These are phyloP conservation scores for Sporothrix humicola DNA, from an alignment of 2,329 filamentous ascomycete species.

Conservation along the genomic window DNA sequence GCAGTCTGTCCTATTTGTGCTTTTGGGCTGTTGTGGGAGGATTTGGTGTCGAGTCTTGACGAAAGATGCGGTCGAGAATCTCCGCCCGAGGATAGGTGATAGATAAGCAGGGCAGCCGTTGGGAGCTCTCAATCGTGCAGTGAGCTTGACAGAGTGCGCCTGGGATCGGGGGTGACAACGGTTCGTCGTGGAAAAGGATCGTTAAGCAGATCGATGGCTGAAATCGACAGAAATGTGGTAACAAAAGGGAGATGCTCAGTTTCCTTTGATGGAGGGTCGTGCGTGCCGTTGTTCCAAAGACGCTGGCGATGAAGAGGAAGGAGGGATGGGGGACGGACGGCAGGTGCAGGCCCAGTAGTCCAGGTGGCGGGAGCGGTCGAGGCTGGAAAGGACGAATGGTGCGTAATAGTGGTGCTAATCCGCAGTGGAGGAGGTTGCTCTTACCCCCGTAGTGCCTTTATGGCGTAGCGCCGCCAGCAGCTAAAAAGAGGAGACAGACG, in stretches of 20 bases:
- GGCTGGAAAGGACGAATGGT: slow-evolving; percentile 16
- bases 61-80: not conserved
- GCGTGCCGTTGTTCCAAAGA: slow-evolving; percentile 16
- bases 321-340: not conserved
- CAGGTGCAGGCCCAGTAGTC: not conserved
- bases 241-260: not conserved
- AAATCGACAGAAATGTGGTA: not conserved
- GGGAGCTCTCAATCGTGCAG: slow-evolving; percentile 16
- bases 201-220: not conserved
- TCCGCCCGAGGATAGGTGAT: slow-evolving; percentile 25
- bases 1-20: not conserved
- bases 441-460: not conserved
- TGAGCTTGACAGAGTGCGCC: not conserved
- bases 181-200: not conserved
- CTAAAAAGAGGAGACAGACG: slow-evolving; percentile 10
- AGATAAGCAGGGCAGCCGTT: not conserved
- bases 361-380: slow-evolving; percentile 17
- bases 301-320: slow-evolving; percentile 14
- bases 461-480: not conserved
- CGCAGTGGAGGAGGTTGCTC: not conserved
- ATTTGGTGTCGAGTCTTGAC: not conserved
- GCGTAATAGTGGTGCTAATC: slow-evolving; percentile 14
- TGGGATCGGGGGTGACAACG: not conserved
- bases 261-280: slow-evolving; percentile 21
- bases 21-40: not conserved